Evolutionary conservation across 305 asterid genomes (phyloP).

Genomic region (Salvia sclarea): DNA sequence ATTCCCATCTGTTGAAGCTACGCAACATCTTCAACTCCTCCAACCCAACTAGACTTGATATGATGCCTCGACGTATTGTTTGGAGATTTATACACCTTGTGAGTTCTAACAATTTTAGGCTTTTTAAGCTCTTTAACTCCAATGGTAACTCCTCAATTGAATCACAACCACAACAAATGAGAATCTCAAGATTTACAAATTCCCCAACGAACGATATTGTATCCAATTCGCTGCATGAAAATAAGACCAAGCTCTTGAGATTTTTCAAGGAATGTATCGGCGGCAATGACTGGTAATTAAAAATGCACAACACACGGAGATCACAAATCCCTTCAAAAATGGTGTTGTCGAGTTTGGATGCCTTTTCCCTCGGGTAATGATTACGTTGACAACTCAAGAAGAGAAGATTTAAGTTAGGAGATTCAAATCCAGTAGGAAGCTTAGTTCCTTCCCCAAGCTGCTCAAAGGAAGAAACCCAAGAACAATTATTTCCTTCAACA

Average conservation of each 20-base stretch:
- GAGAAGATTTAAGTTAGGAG: slow-evolving; percentile 30
- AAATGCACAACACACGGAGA: slow-evolving; percentile 38
- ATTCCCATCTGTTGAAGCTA: slow-evolving; percentile 15
- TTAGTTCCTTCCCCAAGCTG: too few relatives aligned
- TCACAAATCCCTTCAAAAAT: slow-evolving; percentile 21
- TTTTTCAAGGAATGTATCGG: not conserved
- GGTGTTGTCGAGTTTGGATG: too few relatives aligned
- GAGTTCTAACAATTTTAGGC: slow-evolving; percentile 15
- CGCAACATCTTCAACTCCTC: slow-evolving; percentile 17
- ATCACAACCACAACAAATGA: not conserved
- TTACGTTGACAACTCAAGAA: slow-evolving; percentile 9
- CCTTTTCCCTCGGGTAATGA: too few relatives aligned
- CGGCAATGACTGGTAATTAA: not conserved
- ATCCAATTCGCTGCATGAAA: not conserved
- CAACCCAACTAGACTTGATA: slow-evolving; percentile 9
- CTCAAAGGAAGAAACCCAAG: slow-evolving; percentile 34
- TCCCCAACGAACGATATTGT: slow-evolving; percentile 25
- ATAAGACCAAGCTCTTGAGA: slow-evolving; percentile 29
- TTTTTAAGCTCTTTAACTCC: not conserved
- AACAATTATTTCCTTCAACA: not conserved
- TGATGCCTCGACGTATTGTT: not conserved
- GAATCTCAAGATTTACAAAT: slow-evolving; percentile 35
- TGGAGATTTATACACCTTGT: not conserved
- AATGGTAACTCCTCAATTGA: not conserved
- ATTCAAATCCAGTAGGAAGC: not conserved